phyloP scores from a whole-genome alignment of 108 stramenopile genomes.

The Nitzschia sp. region DNA sequence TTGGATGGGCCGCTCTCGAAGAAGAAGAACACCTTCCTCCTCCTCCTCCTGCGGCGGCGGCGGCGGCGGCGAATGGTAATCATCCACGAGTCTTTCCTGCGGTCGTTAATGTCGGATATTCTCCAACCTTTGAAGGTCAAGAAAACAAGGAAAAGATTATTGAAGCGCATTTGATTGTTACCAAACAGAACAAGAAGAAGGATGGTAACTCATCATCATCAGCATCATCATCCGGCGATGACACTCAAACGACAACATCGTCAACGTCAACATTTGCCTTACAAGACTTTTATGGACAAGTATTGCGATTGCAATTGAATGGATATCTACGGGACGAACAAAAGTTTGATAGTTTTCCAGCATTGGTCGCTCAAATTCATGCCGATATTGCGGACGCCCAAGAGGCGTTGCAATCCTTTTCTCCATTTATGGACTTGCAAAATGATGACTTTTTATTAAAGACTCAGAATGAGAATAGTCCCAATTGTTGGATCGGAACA shows the following conservation, averaged over 20 bases:
- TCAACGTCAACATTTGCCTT: conserved; percentile 21
- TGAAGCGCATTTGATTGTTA: conserved; percentile 82
- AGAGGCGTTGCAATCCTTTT: conserved; percentile 40
- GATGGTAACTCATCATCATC: conserved; percentile 1
- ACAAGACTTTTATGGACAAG: conserved; percentile 79
- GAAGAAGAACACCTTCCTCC: background rate
- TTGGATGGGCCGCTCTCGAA: conserved; percentile 81
- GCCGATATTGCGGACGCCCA: conserved; percentile 70
- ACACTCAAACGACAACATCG: no score
- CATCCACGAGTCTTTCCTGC: conserved; percentile 47
- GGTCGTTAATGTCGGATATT: conserved; percentile 90
- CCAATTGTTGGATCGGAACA: conserved; percentile 59
- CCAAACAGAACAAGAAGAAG: conserved; percentile 16
- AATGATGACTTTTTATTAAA: conserved; percentile 34
- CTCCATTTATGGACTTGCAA: conserved; percentile 39
- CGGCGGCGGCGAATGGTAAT: no score
- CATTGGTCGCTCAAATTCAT: conserved; percentile 71
- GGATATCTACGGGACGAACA: conserved; percentile 78
- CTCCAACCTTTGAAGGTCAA: conserved; percentile 87
- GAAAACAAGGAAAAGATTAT: conserved; percentile 89
- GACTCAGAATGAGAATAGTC: background rate
- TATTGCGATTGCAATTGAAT: conserved; percentile 71
- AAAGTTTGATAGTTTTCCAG: conserved; percentile 81
- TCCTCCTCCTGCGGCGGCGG: no score
- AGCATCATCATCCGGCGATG: background rate